A percentile compares a stretch with the other conserved stretches of the same genome.
phyloP scores from a whole-genome alignment of 805 yeast genomes.

The Kregervanrija delftensis region DNA sequence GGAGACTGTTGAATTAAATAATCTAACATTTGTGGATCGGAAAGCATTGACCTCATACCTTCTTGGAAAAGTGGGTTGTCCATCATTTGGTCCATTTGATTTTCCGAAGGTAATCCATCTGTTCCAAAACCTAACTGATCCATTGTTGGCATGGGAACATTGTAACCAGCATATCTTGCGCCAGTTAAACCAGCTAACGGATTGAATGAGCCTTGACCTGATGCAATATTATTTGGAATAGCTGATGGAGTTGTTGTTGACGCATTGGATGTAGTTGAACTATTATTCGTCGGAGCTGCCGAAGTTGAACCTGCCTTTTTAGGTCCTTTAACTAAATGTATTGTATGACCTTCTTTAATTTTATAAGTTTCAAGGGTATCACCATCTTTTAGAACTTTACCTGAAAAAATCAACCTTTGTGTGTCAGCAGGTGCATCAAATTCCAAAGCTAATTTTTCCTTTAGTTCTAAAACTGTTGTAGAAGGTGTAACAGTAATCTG shows the following conservation, averaged over 20 bases:
- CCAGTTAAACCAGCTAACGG: slow-evolving; percentile 91
- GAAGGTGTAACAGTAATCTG: slow-evolving; percentile 49
- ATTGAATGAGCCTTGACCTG: slow-evolving; percentile 86
- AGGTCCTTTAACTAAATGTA: slow-evolving; percentile 86
- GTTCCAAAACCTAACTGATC: slow-evolving; percentile 62
- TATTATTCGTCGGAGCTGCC: slow-evolving; percentile 11
- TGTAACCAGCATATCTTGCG: slow-evolving; percentile 90
- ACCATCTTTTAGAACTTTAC: slow-evolving; percentile 82
- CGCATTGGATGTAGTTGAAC: slow-evolving; percentile 21
- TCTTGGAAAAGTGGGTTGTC: slow-evolving; percentile 77
- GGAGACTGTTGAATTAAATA: slow-evolving; percentile 77
- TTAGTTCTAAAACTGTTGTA: slow-evolving; percentile 60
- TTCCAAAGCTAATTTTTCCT: slow-evolving; percentile 51
- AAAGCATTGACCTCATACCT: slow-evolving; percentile 71
- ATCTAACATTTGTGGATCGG: slow-evolving; percentile 85
- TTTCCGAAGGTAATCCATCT: slow-evolving; percentile 82
- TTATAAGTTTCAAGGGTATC: slow-evolving; percentile 73
- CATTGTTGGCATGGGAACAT: slow-evolving; percentile 78
- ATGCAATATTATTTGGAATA: slow-evolving; percentile 73
- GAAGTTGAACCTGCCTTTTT: slow-evolving; percentile 23
- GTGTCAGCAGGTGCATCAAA: slow-evolving; percentile 66
- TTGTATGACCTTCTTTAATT: slow-evolving; percentile 77
- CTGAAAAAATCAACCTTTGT: slow-evolving; percentile 89
- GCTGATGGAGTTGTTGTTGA: slow-evolving; percentile 17
- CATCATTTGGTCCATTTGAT: slow-evolving; percentile 69